These are phyloP conservation scores for Albugo candida DNA, from an alignment of 352 stramenopile species.

Conservation along the genomic window DNA sequence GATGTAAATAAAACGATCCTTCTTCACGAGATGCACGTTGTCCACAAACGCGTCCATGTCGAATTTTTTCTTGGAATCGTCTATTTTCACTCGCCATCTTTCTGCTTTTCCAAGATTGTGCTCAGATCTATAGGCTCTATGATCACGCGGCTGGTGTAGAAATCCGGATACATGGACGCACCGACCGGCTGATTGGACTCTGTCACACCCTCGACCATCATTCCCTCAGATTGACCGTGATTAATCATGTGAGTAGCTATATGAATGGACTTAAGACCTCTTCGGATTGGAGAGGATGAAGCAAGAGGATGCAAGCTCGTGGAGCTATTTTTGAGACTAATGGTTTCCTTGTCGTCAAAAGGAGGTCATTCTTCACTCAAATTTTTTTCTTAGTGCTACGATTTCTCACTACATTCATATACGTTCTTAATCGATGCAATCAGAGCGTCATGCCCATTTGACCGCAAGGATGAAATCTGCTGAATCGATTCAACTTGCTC, in stretches of 20 bases:
- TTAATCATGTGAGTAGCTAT: no score
- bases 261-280: conserved; percentile 53
- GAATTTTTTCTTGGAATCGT: conserved; percentile 11
- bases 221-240: no score
- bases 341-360: conserved; percentile 42
- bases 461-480: neutral
- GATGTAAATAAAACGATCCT: conserved; percentile 74
- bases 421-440: neutral
- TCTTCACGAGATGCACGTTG: conserved; percentile 64
- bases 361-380: conserved; percentile 37
- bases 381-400: neutral
- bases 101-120: conserved; percentile 64
- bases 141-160: conserved; percentile 49
- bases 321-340: conserved; percentile 22
- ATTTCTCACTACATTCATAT: neutral
- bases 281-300: conserved; percentile 59
- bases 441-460: neutral
- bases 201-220: no score
- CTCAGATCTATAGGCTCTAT: conserved; percentile 61
- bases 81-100: conserved; percentile 74
- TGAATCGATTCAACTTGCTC: no score
- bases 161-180: conserved; percentile 65
- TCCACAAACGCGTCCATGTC: conserved; percentile 66
- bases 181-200: conserved; percentile 77
- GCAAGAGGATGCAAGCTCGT: conserved; percentile 50